Evolutionary conservation across 805 yeast species (phyloP), one percentile per base, ranked within the genome.

Genomic region (Cyberlindnera samutprakarnensis): DNA sequence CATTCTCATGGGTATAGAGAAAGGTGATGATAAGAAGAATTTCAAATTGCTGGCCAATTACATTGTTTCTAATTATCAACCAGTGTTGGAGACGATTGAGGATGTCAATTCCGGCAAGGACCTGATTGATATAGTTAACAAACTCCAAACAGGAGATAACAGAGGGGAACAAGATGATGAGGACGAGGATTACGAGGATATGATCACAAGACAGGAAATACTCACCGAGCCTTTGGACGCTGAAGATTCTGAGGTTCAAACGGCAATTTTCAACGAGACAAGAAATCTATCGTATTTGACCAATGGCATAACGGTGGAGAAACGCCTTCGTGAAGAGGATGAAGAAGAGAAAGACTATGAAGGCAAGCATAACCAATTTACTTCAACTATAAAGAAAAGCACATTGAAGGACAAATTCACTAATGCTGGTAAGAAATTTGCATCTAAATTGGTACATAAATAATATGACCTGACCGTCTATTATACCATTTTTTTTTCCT

Each of bases 1-100:
- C 14, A 47, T 71, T 32, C 43, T 58, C 35, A 19, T 34, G 18
- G 49, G 52, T 6, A 24, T 48, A 14, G 52, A 45, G 21, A 49
- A 44, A 24, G 32, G 35, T 6, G 36, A 37, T 23, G 34, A 38
- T 13, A 25, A 44, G 14, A 46, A 42, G 23, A 51, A 51, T 29
- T 49, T 31, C 35, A 49, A 38, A 28, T 22, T 46, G 15, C 31
- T 51, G 21, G 53, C 53, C 3, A 33, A 27, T 17, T 46, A 51
- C 26, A 38, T 49, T 22, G 52, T 48, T 16, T 19, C 29, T 10
- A 38, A 30, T 14, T 47, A 28, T 30, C 44, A 39, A 11, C 14
- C 39, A 66, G 72, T 28, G 13, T 31, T 50, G 36, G 43, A 30
- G 24, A 25, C 31, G 1, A 44, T 46, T 7, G 17, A 26, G 1